These are phyloP conservation scores for Saccharum spontaneum DNA, from an alignment of 176 grass and related monocot species.

Conservation along the genomic window DNA sequence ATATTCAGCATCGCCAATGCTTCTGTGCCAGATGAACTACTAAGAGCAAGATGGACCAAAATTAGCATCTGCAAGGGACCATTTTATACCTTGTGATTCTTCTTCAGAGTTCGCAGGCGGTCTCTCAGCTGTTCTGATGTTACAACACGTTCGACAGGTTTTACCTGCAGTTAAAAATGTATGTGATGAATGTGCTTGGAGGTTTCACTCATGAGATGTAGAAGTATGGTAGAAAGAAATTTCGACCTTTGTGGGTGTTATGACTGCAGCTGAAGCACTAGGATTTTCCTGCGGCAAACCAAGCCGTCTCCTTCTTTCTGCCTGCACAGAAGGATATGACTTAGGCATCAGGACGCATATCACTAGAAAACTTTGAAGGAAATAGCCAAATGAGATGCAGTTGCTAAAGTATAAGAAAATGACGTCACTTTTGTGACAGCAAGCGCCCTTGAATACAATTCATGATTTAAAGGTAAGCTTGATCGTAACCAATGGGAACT, in stretches of 20 bases:
- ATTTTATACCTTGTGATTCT: slow-evolving; percentile 71
- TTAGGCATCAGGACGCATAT: background rate
- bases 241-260: slow-evolving; percentile 51
- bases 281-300: slow-evolving; percentile 53
- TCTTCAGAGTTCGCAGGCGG: slow-evolving; percentile 71
- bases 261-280: slow-evolving; percentile 26
- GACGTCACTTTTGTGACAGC: background rate
- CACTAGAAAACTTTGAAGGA: background rate
- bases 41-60: background rate
- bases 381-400: background rate
- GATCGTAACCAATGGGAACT: slow-evolving; percentile 3
- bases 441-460: background rate
- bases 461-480: slow-evolving; percentile 1
- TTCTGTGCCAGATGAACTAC: background rate
- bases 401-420: background rate
- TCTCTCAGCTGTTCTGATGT: slow-evolving; percentile 64
- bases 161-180: slow-evolving; percentile 48
- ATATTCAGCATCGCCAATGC: background rate
- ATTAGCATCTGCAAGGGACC: background rate
- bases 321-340: slow-evolving; percentile 47
- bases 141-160: slow-evolving; percentile 34
- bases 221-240: background rate
- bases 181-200: background rate
- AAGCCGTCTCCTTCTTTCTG: slow-evolving; percentile 63
- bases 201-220: background rate